Evolutionary conservation across 2,329 filamentous ascomycete genomes (phyloP), one percentile per base, ranked within the genome.

Genomic region (Calonectria hongkongensis): DNA sequence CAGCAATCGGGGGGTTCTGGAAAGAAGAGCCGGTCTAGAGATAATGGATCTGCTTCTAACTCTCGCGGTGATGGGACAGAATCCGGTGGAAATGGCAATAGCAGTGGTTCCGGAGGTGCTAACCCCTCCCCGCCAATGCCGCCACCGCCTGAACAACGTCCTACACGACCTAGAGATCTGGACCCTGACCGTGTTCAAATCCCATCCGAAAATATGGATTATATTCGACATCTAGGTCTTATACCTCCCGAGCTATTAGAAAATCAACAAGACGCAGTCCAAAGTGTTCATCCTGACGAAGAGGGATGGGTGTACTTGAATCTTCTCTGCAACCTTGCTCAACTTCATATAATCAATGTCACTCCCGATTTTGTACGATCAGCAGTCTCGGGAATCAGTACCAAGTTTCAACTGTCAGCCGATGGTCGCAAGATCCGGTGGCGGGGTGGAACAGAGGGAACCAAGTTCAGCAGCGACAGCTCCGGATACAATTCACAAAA

Each of bases 281-380:
- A 83, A 2, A 88, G 91, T 65, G 89, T 91, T 13, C 87, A 89
- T 16, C 88, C 92, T 0, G 92, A 93, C 68, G 87, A 88, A 0
- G 92, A 95, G 30, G 94, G 94, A 5, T 97, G 94, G 94, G 91
- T 96, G 0, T 96, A 96, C 78, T 85, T 97, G 8, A 97, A 97
- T 77, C 85, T 97, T 1, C 87, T 97, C 1, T 92, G 93, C 80
- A 95, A 93, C 79, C 89, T 97, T 87, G 95, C 95, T 0, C 95
- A 97, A 83, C 85, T 97, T 21, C 95, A 97, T 78, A 96, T 95
- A 0, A 89, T 97, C 76, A 96, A 95, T 71, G 94, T 97, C 1
- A 95, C 95, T 0, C 89, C 92, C 0, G 91, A 93, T 33, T 96
- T 96, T 78, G 92, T 97, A 47, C 92, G 94, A 71, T 90, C 90